A percentile compares a stretch with the other conserved stretches of the same genome.
These are phyloP conservation scores for Acacia concinna DNA, from an alignment of 331 rosid species.

Conservation along the genomic window DNA sequence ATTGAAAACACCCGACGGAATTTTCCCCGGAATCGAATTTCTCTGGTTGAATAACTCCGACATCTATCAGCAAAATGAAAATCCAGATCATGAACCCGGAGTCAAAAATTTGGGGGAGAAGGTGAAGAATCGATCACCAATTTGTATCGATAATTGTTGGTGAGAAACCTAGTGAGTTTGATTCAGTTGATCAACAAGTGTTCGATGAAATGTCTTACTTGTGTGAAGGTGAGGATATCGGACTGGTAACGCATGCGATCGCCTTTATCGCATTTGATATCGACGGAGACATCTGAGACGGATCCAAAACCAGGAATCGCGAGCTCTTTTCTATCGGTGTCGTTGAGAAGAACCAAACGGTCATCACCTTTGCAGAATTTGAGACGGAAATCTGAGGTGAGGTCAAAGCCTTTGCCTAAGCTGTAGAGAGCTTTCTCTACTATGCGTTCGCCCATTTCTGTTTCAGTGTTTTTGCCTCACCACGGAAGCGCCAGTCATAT, in stretches of 20 bases:
- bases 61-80: conserved; percentile 51
- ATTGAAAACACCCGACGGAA: conserved; percentile 78
- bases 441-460: conserved; percentile 42
- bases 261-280: conserved; percentile 86
- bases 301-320: conserved; percentile 59
- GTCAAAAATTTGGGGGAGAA: neutral
- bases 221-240: conserved; percentile 66
- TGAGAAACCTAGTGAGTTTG: too few relatives aligned
- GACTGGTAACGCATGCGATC: conserved; percentile 74
- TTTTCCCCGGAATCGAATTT: conserved; percentile 62
- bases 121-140: neutral
- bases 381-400: conserved; percentile 87
- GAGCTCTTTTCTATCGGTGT: conserved; percentile 38
- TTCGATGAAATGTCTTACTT: conserved; percentile 42
- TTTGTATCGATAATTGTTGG: too few relatives aligned
- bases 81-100: conserved; percentile 7
- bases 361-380: conserved; percentile 72
- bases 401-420: conserved; percentile 87
- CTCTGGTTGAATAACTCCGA: conserved; percentile 68
- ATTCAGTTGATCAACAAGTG: neutral
- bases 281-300: conserved; percentile 53
- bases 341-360: conserved; percentile 57
- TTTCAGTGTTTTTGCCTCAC: neutral
- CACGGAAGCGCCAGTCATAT: neutral
- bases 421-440: conserved; percentile 55